Evolutionary conservation across 495 filamentous ascomycete species (phyloP).

Genomic region (Schizothecium vesticola): DNA sequence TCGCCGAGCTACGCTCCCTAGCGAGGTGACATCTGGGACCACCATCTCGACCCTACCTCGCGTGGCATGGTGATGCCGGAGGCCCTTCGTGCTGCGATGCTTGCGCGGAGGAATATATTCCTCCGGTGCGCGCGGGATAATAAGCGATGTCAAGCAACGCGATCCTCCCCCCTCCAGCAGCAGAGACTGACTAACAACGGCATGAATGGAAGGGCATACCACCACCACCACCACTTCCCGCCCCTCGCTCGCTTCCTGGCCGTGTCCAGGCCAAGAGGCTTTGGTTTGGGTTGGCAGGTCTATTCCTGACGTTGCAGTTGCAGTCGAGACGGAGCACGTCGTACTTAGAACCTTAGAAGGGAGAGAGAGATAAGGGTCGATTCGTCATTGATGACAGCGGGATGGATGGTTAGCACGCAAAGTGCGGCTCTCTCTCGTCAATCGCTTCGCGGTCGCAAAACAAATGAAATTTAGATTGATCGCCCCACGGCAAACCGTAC

Average conservation of each 20-base stretch:
- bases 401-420: not conserved
- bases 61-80: not conserved
- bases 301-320: not conserved
- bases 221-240: not conserved
- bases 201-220: not conserved
- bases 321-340: not conserved
- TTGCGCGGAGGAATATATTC: not conserved
- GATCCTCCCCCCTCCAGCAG: not conserved
- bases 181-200: not conserved
- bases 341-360: too few species aligned
- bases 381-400: not conserved
- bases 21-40: not conserved
- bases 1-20: not conserved
- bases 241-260: not conserved
- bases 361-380: not conserved
- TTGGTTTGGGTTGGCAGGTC: not conserved
- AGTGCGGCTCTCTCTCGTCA: not conserved
- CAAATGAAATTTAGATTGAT: slow-evolving; percentile 12
- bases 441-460: not conserved
- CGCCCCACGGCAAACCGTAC: not conserved
- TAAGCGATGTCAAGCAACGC: not conserved
- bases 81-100: not conserved
- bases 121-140: not conserved
- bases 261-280: not conserved
- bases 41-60: not conserved